These are phyloP conservation scores for Pharnaceum exiguum DNA, from an alignment of 148 eudicot genomes.

Conservation along the genomic window DNA sequence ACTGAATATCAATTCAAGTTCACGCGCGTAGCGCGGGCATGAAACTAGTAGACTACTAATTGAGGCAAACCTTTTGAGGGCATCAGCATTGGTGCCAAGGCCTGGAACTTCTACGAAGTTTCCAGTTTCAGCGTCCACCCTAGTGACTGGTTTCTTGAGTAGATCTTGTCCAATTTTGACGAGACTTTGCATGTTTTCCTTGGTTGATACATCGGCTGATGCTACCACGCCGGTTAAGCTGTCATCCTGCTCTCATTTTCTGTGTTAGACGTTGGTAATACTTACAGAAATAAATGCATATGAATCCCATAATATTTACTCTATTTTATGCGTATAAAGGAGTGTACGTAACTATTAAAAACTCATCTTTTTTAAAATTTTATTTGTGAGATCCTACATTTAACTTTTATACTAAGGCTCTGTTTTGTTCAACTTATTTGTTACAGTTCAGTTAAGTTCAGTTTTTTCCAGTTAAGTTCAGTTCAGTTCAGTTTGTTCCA, in stretches of 20 bases:
- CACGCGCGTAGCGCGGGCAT: no score
- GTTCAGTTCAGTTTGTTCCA: no score
- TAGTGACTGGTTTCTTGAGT: conserved; percentile 30
- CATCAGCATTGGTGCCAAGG: conserved; percentile 28
- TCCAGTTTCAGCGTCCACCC: conserved; percentile 29
- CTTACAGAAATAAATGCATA: not conserved
- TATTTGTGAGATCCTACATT: no score
- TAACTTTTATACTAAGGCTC: no score
- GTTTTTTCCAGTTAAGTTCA: no score
- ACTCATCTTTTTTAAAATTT: no score
- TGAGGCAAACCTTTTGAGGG: conserved; percentile 33
- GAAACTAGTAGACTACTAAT: no score
- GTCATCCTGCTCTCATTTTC: conserved; percentile 27
- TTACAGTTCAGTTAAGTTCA: no score
- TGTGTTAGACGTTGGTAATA: not conserved
- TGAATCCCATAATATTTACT: not conserved
- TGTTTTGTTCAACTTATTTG: no score
- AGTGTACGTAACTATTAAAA: no score
- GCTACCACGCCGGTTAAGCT: conserved; percentile 23
- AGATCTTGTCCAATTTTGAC: conserved; percentile 35
- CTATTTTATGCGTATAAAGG: not conserved
- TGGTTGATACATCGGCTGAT: conserved; percentile 33
- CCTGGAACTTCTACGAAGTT: conserved; percentile 19
- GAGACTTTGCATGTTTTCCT: conserved; percentile 29
- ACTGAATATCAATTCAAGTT: no score